Conservation (phyloP, 352 stramenopile genomes). For the Globisporangium ultimum region DNA sequence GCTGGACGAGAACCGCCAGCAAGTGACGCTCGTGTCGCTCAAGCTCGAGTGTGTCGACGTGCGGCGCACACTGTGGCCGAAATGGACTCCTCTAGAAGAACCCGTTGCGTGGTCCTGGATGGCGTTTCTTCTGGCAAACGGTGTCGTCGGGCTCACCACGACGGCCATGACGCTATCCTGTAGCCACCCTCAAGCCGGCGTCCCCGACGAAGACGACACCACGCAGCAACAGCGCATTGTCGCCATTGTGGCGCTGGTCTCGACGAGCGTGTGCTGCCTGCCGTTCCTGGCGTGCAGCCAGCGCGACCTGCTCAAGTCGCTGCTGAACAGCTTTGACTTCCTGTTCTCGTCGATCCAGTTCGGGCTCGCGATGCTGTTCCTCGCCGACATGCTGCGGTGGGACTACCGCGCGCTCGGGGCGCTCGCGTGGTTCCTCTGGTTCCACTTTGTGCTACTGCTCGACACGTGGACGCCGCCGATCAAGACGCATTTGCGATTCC, state of each 20-base stretch:
- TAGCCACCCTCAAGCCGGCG: too few relatives aligned
- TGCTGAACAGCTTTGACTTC: constrained; percentile 24
- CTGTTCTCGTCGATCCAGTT: constrained; percentile 24
- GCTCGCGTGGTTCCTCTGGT: constrained; percentile 41
- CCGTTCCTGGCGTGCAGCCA: constrained; percentile 17
- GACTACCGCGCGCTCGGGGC: constrained; percentile 25
- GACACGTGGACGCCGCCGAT: constrained; percentile 38
- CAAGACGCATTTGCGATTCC: constrained; percentile 17
- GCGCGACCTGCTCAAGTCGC: constrained; percentile 14
- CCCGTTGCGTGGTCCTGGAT: constrained; percentile 11
- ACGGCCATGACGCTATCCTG: constrained; percentile 7
- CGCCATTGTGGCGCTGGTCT: constrained; percentile 12
- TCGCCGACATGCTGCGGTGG: constrained; percentile 34
- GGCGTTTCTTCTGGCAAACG: constrained; percentile 10
- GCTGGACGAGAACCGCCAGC: constrained; percentile 12
- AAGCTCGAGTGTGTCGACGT: constrained; percentile 24
- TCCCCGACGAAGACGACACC: too few relatives aligned
- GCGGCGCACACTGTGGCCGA: constrained; percentile 1
- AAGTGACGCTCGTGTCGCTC: constrained; percentile 32
- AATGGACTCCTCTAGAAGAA: constrained; percentile 11
- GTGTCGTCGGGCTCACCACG: constrained; percentile 15
- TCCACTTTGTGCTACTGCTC: constrained; percentile 37
- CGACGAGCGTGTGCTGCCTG: constrained; percentile 12
- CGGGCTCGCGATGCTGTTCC: constrained; percentile 8
- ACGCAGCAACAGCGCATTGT: constrained; percentile 25